Conservation (phyloP, 768 basidiomycete genomes). For the Mycena capillaripes region DNA sequence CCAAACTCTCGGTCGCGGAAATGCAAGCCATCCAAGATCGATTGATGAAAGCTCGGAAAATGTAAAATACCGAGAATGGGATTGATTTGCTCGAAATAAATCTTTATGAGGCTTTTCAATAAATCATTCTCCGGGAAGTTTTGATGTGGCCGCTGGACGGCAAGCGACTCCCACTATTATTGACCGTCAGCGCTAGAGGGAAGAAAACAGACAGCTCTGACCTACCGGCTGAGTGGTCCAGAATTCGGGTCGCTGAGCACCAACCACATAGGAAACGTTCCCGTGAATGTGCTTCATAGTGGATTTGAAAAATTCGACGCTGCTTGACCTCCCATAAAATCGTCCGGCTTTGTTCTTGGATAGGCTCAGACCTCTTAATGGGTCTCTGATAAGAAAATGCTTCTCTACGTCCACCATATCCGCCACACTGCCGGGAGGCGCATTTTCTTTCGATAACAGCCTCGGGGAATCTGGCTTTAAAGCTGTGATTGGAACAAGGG, state of each 20-base stretch:
- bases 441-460: no score
- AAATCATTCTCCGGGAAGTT: slow-evolving; percentile 66
- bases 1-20: slow-evolving; percentile 65
- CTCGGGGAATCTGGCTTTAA: no score
- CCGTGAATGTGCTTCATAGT: slow-evolving; percentile 16
- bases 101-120: slow-evolving; percentile 60
- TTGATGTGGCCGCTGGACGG: slow-evolving; percentile 39
- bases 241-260: slow-evolving; percentile 34
- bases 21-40: slow-evolving; percentile 62
- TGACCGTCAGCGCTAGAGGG: neutral
- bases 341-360: neutral
- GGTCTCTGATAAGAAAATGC: no score
- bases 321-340: slow-evolving; percentile 20
- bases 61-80: slow-evolving; percentile 73
- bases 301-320: slow-evolving; percentile 9
- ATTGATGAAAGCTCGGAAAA: slow-evolving; percentile 69
- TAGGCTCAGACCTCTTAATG: no score
- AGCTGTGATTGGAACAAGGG: no score
- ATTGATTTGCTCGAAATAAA: slow-evolving; percentile 72
- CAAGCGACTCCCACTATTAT: slow-evolving; percentile 53
- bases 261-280: neutral
- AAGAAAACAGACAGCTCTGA: neutral
- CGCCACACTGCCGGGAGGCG: no score
- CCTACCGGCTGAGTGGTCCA: slow-evolving; percentile 27
- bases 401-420: no score